Evolutionary conservation across 148 eudicot genomes (phyloP), one percentile per base, ranked within the genome.

Genomic region (Silene conica): DNA sequence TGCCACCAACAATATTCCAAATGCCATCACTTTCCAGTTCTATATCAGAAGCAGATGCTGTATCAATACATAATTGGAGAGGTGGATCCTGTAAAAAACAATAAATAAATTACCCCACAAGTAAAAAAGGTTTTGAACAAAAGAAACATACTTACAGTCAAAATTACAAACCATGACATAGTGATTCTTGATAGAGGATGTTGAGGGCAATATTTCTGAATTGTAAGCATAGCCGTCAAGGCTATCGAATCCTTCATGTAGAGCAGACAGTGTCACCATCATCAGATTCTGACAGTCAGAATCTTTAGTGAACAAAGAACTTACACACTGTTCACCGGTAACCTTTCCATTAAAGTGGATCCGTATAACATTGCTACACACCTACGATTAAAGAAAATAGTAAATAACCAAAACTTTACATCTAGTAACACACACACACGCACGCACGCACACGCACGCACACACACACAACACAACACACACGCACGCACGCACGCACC

Each of bases 1-100:
- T 86, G 77, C 97, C 97, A 78, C 92, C 90, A 69, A 85, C 88
- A 72, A 93, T 82, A 79, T 85, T 88, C 98, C 91, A 91, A 69
- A 83, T 91, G 76, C 96, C 98, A 68, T 80, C 89, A 70, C 67
- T 76, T 63, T 89, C 96, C 79, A 79, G 82, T 76, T 91, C 96
- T 25, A 89, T 84, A 57, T 85, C 91, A 22, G 80, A 82, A 70
- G 80, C 87, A 84, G 87, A 87, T 75, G 88, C 80, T 70, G 71
- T 63, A 80, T 88, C 96, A 71, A 93, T 67, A 74, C 74, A 76
- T 73, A 90, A 74, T 74, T 72, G 83, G 25, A 88, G 41, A 75
- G 97, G 94, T 34, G 92, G 92, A 81, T 88, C 86, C 96, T 93
- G 72, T 74, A 84, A 69, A 66, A 76, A 15, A 72, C 20, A 69